Base-by-base conservation (phyloP, 2,329 filamentous ascomycete genomes). In the Claviceps sp. region DNA sequence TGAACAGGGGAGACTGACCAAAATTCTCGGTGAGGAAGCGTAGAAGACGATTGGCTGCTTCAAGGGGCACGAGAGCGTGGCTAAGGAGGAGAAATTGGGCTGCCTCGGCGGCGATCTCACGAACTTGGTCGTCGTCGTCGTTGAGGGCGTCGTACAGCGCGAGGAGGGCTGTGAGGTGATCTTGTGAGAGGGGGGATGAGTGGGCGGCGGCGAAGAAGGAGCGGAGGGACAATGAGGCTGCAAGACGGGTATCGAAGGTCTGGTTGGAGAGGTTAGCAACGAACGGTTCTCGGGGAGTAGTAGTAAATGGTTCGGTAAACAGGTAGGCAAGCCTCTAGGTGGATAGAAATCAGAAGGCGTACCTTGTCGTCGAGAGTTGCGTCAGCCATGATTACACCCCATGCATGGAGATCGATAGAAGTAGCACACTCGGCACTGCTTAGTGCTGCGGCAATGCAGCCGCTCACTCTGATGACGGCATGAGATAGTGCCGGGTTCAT, bases 81-180 rank as follows among this genome's bases (percentile, higher is more conserved):
- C 65, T 68, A 7, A 83, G 58, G 24, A 86, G 64, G 24, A 86
- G 64, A 22, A 61, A 63, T 5, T 67, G 63, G 0, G 75, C 71
- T 1, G 78, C 73, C 0, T 59, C 54, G 2, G 82, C 78, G 7
- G 83, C 84, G 1, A 78, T 65, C 38, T 84, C 77, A 45, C 91
- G 81, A 56, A 96, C 78, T 53, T 96, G 89, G 56, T 95, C 88
- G 62, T 97, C 91, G 62, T 97, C 91, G 62, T 97, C 93, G 62
- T 87, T 86, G 4, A 95, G 74, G 46, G 82, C 73, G 62, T 89
- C 83, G 65, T 93, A 90, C 1, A 91, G 70, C 3, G 83, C 73
- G 5, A 89, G 64, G 50, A 85, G 76, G 34, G 79, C 70, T 1
- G 78, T 70, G 1, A 88, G 65, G 38, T 80, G 68, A 14, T 65